Base-by-base conservation (phyloP, 225 moss, liverwort and hornwort genomes). In the Pseudisothecium myosuroides region DNA sequence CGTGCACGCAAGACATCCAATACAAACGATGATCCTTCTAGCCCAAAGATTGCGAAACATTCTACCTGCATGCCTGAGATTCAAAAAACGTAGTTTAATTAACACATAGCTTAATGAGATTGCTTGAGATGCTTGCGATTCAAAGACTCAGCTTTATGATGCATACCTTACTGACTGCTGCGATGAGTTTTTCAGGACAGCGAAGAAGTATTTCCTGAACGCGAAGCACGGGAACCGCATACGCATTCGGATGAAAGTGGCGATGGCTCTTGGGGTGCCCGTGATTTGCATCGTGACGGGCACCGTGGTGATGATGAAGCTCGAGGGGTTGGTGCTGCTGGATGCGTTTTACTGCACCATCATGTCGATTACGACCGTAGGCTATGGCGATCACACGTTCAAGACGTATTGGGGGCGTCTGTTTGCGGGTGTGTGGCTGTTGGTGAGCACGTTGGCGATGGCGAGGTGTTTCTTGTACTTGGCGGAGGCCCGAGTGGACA, bases 241-340 rank as follows among this genome's bases (percentile, higher is more conserved):
- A 92, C 95, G 98, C n/a, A 96, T 98, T 63, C 95, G 98, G 49
- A 89, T 97, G 92, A 98, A 98, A 92, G 97, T 95, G 29, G 95
- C 89, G 68, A 59, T 98, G 72, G 98, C 98, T 17, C 62, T 98
- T 6, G 91, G 92, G 5, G 95, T 96, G n/a, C 95, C 96, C 27
- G 68, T 96, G 54, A 17, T 92, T 36, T 92, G 94, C 77, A 90
- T 96, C 21, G 15, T 92, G 24, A 85, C 90, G 1, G 98, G 98
- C 36, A 95, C 94, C 15, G 13, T 81, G 34, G 93, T 96, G 75
- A 94, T 97, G 90, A 94, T 92, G 92, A 86, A 83, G 26, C 80
- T 97, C 32, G 98, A 98, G 94, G 84, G 76, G 2, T 50, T 96
- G 83, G 9, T 39, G 31, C 89, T 93, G 88, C 91, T 98, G 63